phyloP scores from a whole-genome alignment of 2,329 filamentous ascomycete genomes.

The Neonectria neomacrospora region DNA sequence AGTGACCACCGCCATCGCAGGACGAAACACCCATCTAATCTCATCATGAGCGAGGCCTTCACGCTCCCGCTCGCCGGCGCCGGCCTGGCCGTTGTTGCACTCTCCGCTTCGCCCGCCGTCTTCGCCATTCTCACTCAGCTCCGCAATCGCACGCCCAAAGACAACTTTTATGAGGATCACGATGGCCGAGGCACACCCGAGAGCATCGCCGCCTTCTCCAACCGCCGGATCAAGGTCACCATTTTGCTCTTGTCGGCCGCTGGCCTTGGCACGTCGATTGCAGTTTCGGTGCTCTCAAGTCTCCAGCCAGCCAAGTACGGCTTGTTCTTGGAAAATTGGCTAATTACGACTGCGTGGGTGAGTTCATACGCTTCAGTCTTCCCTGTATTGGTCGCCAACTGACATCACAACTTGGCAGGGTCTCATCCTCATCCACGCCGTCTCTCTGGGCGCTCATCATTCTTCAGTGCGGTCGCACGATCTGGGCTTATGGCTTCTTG shows the following conservation, averaged over 20 bases:
- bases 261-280: conserved; percentile 67
- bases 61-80: conserved; percentile 46
- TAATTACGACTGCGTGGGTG: conserved; percentile 72
- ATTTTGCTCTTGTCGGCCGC: conserved; percentile 64
- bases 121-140: conserved; percentile 49
- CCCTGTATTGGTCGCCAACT: conserved; percentile 8
- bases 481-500: conserved; percentile 62
- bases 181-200: conserved; percentile 76
- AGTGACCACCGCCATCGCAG: background rate
- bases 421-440: conserved; percentile 63
- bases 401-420: conserved; percentile 50
- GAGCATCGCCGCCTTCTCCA: conserved; percentile 70
- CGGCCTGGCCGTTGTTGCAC: conserved; percentile 49
- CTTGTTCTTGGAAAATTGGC: conserved; percentile 67
- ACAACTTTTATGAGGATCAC: conserved; percentile 71
- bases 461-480: conserved; percentile 63
- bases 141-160: conserved; percentile 50
- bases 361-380: conserved; percentile 44
- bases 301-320: conserved; percentile 50
- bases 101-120: conserved; percentile 53
- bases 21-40: background rate
- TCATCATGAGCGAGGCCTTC: conserved; percentile 33
- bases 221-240: conserved; percentile 64
- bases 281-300: conserved; percentile 64
- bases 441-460: conserved; percentile 60